These are phyloP conservation scores for Globisporangium spinosum DNA, from an alignment of 352 stramenopile genomes.

Conservation along the genomic window DNA sequence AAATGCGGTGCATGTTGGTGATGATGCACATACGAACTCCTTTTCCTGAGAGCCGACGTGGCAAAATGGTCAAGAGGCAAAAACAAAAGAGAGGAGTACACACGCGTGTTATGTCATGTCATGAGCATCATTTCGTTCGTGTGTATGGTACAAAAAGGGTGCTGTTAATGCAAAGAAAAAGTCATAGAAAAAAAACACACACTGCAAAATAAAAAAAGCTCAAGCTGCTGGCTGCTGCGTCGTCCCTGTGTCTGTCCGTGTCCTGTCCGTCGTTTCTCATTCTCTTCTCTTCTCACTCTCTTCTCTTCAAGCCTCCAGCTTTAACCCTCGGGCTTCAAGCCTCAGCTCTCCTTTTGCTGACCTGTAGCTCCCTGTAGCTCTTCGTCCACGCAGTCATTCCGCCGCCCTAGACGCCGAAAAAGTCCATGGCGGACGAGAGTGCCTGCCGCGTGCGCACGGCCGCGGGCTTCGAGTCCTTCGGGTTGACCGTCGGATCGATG, in stretches of 20 bases:
- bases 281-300: neutral
- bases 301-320: neutral
- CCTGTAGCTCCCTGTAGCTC: neutral
- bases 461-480: conserved; percentile 74
- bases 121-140: neutral
- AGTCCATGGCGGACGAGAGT: conserved; percentile 83
- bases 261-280: neutral
- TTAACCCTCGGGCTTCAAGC: neutral
- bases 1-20: neutral
- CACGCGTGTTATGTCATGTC: neutral
- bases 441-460: conserved; percentile 73
- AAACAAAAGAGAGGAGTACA: neutral
- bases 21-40: neutral
- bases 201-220: conserved; percentile 10
- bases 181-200: conserved; percentile 13
- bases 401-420: conserved; percentile 63
- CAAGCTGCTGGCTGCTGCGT: neutral
- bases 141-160: conserved; percentile 19
- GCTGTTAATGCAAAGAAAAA: conserved; percentile 5
- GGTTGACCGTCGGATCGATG: conserved; percentile 74
- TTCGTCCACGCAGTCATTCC: neutral
- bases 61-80: neutral
- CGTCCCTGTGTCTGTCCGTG: conserved; percentile 6
- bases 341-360: neutral
- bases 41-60: too few relatives aligned